phyloP scores from a whole-genome alignment of 2,329 filamentous ascomycete genomes.

The Camptophora hylomeconis region DNA sequence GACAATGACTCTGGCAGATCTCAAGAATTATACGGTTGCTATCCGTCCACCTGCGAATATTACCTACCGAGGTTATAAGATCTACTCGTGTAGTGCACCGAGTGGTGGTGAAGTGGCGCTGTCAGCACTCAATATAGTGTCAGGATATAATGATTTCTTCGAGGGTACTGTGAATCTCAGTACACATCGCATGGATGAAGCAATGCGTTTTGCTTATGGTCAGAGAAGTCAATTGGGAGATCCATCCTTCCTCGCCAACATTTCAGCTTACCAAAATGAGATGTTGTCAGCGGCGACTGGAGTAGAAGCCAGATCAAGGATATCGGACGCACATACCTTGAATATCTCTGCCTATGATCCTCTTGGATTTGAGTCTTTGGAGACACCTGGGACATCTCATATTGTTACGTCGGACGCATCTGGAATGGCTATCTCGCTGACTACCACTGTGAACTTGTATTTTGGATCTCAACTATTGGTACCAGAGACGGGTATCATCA shows the following conservation, averaged over 20 bases:
- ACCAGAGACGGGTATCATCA: constrained; percentile 68
- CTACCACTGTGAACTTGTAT: constrained; percentile 76
- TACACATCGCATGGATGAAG: constrained; percentile 73
- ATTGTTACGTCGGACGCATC: constrained; percentile 52
- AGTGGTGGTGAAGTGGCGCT: constrained; percentile 66
- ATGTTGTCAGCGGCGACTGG: constrained; percentile 55
- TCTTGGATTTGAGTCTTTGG: constrained; percentile 47
- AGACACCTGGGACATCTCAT: constrained; percentile 46
- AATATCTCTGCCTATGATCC: constrained; percentile 66
- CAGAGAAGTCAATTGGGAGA: constrained; percentile 69
- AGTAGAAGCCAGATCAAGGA: constrained; percentile 47
- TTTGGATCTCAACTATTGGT: constrained; percentile 73
- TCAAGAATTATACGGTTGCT: constrained; percentile 58
- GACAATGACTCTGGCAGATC: constrained; percentile 72
- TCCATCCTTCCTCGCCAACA: constrained; percentile 55
- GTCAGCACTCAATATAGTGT: constrained; percentile 67
- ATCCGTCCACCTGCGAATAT: constrained; percentile 51
- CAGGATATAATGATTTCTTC: constrained; percentile 57
- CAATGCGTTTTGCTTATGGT: constrained; percentile 80
- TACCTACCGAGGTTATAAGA: constrained; percentile 55
- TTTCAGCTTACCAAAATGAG: constrained; percentile 49
- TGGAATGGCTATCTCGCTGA: constrained; percentile 67
- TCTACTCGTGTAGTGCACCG: constrained; percentile 52
- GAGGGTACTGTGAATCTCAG: constrained; percentile 49
- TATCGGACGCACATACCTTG: constrained; percentile 59